Base-by-base conservation (phyloP, 495 filamentous ascomycete species). In the Aspergillus baeticus region DNA sequence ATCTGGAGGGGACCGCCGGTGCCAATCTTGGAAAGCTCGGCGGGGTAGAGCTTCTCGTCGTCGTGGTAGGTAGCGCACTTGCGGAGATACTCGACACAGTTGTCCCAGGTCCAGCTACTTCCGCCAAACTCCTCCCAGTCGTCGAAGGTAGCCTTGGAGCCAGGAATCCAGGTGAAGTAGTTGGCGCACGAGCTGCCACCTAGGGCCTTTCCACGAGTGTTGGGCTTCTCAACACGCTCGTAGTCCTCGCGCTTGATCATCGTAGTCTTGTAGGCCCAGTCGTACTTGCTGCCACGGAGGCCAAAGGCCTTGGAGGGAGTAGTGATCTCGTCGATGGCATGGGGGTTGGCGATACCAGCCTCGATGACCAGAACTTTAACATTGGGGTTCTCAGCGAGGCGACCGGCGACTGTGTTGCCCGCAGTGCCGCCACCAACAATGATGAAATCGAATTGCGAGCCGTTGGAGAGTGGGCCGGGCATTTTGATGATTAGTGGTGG, bases 211-310 rank as follows among this genome's bases (percentile, higher is more conserved):
- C 82, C 82, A 14, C 81, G 75, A 17, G 78, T 78, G 55, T 84
- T 84, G 34, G 81, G 83, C 69, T 85, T 86, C 64, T 86, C 83
- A 33, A 86, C 63, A 6, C 83, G 81, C 49, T 77, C 77, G 62
- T 85, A 86, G 53, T 86, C 83, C 14, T 77, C 76, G 6, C 82
- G 76, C 51, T 83, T 76, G 68, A 87, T 77, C 75, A 87, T 79
- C 23, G 81, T 84, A 0, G 81, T 81, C 70, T 87, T 84, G 72
- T 84, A 86, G 1, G 66, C 72, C 83, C 83, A 87, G 69, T 87
- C 83, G 58, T 80, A 71, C 54, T 79, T 62, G 58, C 71, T 76
- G n/a, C 64, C 68, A 0, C 74, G 71, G 0, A 79, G 67, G 0
- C 68, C 64, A 36, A 80, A 74, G 6, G 77, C 76, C 8, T 65